phyloP scores from a whole-genome alignment of 192 early-diverging fungal genomes.

The Gonapodya prolifera region DNA sequence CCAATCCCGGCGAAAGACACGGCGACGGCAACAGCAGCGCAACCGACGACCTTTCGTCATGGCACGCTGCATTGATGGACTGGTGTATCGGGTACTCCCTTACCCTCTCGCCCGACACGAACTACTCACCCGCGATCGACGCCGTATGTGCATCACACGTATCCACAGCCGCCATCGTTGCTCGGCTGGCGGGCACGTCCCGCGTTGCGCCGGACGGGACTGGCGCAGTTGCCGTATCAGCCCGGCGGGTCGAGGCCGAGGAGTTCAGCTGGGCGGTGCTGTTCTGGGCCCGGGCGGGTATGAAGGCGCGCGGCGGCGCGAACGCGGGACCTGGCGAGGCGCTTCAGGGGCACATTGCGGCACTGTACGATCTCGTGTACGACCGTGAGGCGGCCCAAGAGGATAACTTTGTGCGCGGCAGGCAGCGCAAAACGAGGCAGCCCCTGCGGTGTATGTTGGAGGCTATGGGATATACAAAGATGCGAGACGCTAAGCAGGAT shows the following conservation, averaged over 20 bases:
- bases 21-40: no score
- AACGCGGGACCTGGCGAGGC: background rate
- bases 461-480: background rate
- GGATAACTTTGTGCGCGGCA: background rate
- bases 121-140: background rate
- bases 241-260: background rate
- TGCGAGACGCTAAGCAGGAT: background rate
- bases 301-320: background rate
- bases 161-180: background rate
- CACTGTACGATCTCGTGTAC: background rate
- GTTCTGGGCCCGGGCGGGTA: background rate
- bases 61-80: no score
- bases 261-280: background rate
- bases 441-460: background rate
- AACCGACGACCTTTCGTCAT: no score
- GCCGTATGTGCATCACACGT: background rate
- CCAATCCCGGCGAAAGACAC: no score
- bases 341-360: background rate
- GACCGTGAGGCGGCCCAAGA: background rate
- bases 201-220: background rate
- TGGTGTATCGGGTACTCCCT: no score
- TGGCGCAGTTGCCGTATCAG: background rate
- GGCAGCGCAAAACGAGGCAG: background rate
- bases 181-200: background rate
- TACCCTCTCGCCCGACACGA: no score